phyloP scores from a whole-genome alignment of 495 filamentous ascomycete species.

The Viridothelium virens region DNA sequence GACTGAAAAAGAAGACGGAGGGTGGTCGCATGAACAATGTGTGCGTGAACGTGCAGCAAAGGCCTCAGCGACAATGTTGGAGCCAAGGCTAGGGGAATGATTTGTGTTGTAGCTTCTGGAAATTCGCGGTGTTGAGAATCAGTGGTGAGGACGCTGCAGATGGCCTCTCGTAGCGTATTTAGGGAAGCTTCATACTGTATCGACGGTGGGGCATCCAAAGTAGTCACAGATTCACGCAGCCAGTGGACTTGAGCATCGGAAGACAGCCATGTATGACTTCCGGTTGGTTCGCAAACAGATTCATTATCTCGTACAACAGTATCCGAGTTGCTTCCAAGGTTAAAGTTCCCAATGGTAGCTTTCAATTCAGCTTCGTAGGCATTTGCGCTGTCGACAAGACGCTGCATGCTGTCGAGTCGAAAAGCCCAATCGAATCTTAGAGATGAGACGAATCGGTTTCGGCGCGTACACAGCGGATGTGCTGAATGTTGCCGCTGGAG shows the following conservation, averaged over 20 bases:
- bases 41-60: conserved; percentile 63
- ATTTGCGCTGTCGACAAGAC: conserved; percentile 51
- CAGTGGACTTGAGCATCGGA: not conserved
- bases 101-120: conserved; percentile 22
- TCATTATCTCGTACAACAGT: not conserved
- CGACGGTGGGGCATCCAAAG: conserved; percentile 9
- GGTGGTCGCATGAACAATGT: conserved; percentile 65
- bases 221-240: not conserved
- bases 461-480: conserved; percentile 58
- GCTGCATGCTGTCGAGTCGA: conserved; percentile 64
- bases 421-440: conserved; percentile 65
- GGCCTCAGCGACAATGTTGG: conserved; percentile 70
- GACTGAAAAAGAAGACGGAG: conserved; percentile 72
- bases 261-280: not conserved
- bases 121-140: conserved; percentile 16
- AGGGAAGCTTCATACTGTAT: not conserved
- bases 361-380: conserved; percentile 53
- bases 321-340: not conserved
- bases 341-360: conserved; percentile 22
- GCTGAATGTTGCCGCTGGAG: conserved; percentile 65
- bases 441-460: conserved; percentile 40
- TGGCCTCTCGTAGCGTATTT: not conserved
- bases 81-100: conserved; percentile 35
- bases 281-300: not conserved
- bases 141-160: not conserved